A percentile compares a stretch with the other conserved stretches of the same genome.
Conservation (phyloP, 116 monocot genomes). For the Posidonia oceanica region DNA sequence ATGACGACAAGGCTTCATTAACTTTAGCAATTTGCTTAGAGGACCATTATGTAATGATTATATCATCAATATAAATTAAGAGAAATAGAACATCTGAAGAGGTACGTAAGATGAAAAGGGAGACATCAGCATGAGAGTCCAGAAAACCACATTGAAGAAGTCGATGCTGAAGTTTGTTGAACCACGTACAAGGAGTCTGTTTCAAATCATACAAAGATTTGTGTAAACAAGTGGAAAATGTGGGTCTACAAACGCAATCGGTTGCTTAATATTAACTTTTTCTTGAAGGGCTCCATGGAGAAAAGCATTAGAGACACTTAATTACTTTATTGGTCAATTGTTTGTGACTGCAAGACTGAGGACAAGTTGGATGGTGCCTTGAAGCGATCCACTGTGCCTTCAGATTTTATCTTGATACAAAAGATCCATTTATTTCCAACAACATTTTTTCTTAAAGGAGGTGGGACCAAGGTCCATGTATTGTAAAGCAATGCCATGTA, state of each 20-base stretch:
- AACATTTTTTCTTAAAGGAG: no score
- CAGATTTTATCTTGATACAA: neutral
- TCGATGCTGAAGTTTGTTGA: neutral
- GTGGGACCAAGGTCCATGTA: neutral
- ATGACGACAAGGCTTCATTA: no score
- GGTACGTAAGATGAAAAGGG: no score
- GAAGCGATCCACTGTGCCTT: neutral
- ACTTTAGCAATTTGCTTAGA: no score
- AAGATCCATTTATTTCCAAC: no score
- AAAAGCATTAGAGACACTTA: neutral
- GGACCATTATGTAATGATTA: no score
- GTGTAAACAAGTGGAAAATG: neutral
- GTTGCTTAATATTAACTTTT: neutral
- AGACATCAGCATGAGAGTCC: neutral
- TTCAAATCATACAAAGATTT: neutral
- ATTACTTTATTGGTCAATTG: neutral
- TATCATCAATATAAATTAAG: no score
- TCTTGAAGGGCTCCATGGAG: neutral
- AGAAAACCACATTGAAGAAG: neutral
- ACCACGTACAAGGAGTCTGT: neutral
- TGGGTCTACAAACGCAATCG: neutral
- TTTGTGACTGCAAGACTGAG: neutral
- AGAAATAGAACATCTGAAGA: no score
- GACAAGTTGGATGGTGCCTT: neutral
- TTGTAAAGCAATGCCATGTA: neutral